Evolutionary conservation across 257 asterid species (phyloP).

Genomic region (Solanum pinnatisectum): DNA sequence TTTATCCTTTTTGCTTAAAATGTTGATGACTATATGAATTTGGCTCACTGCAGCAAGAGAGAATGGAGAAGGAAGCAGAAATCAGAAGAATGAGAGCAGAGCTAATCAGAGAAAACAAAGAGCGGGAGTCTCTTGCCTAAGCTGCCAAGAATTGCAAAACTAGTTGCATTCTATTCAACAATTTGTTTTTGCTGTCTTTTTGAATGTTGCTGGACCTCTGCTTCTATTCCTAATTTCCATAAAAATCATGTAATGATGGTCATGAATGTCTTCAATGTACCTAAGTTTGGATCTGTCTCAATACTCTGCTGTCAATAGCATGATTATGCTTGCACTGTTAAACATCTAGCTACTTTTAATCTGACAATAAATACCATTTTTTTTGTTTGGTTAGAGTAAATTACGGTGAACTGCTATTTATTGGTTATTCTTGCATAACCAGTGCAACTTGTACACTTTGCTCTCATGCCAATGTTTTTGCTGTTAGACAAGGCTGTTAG

Average conservation of each 20-base stretch:
- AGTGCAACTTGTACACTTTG: background rate
- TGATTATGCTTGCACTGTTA: constrained; percentile 1
- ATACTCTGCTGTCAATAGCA: constrained; percentile 2
- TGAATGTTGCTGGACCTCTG: background rate
- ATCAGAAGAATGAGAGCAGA: constrained; percentile 49
- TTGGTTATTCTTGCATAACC: background rate
- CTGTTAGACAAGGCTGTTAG: background rate
- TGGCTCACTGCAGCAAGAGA: constrained; percentile 44
- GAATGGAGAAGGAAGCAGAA: constrained; percentile 54
- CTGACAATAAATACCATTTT: constrained; percentile 14
- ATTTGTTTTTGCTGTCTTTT: constrained; percentile 3
- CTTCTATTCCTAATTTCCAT: constrained; percentile 6
- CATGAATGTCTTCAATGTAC: constrained; percentile 14
- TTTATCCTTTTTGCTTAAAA: background rate
- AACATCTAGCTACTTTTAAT: background rate
- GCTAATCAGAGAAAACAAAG: constrained; percentile 40
- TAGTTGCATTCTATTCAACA: background rate
- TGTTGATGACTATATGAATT: background rate
- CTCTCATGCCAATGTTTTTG: background rate
- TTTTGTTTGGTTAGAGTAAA: background rate
- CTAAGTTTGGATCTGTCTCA: constrained; percentile 1
- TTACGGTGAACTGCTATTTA: background rate
- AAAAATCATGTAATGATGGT: background rate
- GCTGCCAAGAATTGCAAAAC: constrained; percentile 5
- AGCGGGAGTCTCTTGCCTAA: constrained; percentile 45